Base-by-base conservation (phyloP, 23 red algal species). In the Chondrus crispus region DNA sequence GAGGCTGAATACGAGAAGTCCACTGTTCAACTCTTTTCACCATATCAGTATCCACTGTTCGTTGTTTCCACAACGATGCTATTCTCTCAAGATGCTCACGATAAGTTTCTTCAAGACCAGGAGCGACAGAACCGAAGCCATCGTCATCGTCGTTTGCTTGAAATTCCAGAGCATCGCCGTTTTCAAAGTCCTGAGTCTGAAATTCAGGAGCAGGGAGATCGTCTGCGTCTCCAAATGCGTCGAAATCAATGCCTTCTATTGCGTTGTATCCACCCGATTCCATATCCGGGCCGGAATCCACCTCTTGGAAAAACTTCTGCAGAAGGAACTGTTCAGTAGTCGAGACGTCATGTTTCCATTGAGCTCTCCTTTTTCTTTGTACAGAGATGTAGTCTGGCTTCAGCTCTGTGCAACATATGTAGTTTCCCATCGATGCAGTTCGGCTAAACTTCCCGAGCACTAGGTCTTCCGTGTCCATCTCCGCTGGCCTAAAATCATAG, bases 71-170 rank as follows among this genome's bases (percentile, higher is more conserved):
- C 35, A 88, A 38, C 72, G 57, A 54, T 26, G 60, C 63, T 30
- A 83, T 87, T 79, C 64, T 46, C 30, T 71, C 81, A 20, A 94
- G 57, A 74, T 94, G 84, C 18, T 81, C 68, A 1, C 84, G 63
- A 52, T 83, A 94, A 16, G 68, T 73, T 42, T 87, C 84, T 30
- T 87, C 82, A 49, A 85, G 88, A 49, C 74, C 81, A 52, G 92
- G 77, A 6, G 92, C 92, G 18, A 94, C 32, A 46, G 5, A 40
- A 10, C 16, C 35, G 47, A 12, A 64, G 13, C 46, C 53, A 90
- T 66, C 49, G 19, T 5, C 73, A n/a, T 66, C 26, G 26, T 66
- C 60, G 0, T 32, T 22, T 19, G 60, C 26, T 19, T 22, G 9
- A 19, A 66, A 66, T 9, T 66, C 60, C 7, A 32, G 26, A 66